Evolutionary conservation across 2,329 filamentous ascomycete genomes (phyloP), one percentile per base, ranked within the genome.

Genomic region (Pleoardoris graminearum): DNA sequence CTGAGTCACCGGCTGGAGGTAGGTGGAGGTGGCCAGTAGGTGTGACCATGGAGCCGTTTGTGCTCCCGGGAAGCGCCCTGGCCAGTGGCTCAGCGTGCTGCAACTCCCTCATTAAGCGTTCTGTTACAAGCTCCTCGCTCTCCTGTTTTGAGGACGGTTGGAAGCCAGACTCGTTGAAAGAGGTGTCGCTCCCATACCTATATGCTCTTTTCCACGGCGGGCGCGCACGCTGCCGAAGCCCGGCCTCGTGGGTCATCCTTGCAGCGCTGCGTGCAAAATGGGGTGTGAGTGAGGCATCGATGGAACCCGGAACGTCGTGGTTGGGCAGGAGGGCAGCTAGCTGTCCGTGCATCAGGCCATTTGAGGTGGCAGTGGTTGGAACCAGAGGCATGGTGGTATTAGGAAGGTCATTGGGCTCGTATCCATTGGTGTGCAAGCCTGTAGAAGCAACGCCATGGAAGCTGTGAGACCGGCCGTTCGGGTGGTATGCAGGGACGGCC

Each of bases 171-270:
- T 61, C 57, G 47, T 68, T 68, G 61, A 74, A 74, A 5, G 66
- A 62, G 42, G 62, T 63, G 50, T 74, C 71, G 1, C 69, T 72
- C 21, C 70, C 70, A 46, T 71, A 73, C 0, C 66, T 69, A 30
- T 71, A 72, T 7, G 66, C 58, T 33, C 66, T 54, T 53, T 68
- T 70, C n/a, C 71, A 41, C 11, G 36, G 54, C 0, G 61, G 53
- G 32, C 60, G 60, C 27, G 50, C 45, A 4, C 59, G 44, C 10
- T 64, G 57, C 4, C 45, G 57, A 17, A 62, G 61, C 21, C 65
- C 58, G 7, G 60, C 49, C 3, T 63, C 53, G 21, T 62, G 59
- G 3, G 39, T 43, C 30, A 58, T 56, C 22, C 63, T 61, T 8
- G 57, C 36, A 4, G 52, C 54, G 29, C 65, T 60, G 50, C 50